Evolutionary conservation across 2,329 filamentous ascomycete species (phyloP).

Genomic region (Madurella mycetomatis): DNA sequence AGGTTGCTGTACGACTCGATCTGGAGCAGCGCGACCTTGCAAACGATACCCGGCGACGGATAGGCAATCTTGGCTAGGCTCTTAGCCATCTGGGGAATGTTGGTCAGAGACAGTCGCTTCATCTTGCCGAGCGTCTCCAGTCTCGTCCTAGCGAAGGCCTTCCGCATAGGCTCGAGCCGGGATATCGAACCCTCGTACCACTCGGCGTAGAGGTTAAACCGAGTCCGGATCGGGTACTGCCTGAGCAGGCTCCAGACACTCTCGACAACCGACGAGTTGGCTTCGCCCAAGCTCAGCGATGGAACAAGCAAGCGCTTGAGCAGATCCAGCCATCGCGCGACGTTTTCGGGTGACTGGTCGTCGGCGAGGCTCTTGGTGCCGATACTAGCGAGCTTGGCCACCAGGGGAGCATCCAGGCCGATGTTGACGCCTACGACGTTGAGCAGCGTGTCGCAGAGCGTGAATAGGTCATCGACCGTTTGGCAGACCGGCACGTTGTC

Average conservation of each 20-base stretch:
- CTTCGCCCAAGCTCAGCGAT: slow-evolving; percentile 77
- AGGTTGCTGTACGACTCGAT: slow-evolving; percentile 94
- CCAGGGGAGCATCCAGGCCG: slow-evolving; percentile 71
- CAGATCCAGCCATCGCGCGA: slow-evolving; percentile 76
- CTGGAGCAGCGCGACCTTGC: slow-evolving; percentile 81
- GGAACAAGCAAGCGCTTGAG: slow-evolving; percentile 82
- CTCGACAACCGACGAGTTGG: slow-evolving; percentile 79
- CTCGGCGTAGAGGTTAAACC: slow-evolving; percentile 88
- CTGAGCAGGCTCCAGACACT: slow-evolving; percentile 82
- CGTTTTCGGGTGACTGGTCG: slow-evolving; percentile 67
- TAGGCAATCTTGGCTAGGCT: slow-evolving; percentile 88
- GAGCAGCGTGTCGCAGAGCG: slow-evolving; percentile 76
- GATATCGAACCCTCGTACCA: slow-evolving; percentile 83
- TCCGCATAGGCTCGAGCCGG: slow-evolving; percentile 69
- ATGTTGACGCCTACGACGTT: slow-evolving; percentile 86
- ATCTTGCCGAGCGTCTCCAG: slow-evolving; percentile 80
- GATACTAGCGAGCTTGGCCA: slow-evolving; percentile 82
- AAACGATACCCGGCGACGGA: slow-evolving; percentile 85
- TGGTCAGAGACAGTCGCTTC: slow-evolving; percentile 85
- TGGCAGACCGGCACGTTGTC: slow-evolving; percentile 92
- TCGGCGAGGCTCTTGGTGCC: slow-evolving; percentile 69
- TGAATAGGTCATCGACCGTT: slow-evolving; percentile 83
- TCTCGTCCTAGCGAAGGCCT: slow-evolving; percentile 71
- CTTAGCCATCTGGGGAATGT: slow-evolving; percentile 79
- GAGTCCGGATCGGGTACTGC: slow-evolving; percentile 67